Conservation (phyloP, 2,329 filamentous ascomycete species). For the Didymella exigua region DNA sequence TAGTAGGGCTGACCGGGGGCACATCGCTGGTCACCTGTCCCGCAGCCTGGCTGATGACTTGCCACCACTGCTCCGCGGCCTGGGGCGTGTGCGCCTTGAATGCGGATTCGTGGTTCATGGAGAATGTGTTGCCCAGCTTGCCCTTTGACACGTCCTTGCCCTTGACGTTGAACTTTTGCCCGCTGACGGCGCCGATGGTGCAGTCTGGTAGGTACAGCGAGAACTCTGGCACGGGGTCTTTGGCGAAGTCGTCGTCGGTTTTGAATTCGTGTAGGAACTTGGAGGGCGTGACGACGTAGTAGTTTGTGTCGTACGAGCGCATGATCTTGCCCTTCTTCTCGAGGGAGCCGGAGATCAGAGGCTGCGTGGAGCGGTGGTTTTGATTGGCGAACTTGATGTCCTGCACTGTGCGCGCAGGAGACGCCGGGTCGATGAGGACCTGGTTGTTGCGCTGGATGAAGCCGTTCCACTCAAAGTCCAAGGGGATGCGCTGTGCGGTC, state of each 20-base stretch:
- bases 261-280: conserved; percentile 97
- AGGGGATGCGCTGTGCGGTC: conserved; percentile 75
- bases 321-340: conserved; percentile 92
- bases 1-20: conserved; percentile 48
- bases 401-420: conserved; percentile 74
- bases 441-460: conserved; percentile 75
- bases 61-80: conserved; percentile 86
- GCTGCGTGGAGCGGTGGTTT: conserved; percentile 76
- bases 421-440: conserved; percentile 77
- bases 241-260: conserved; percentile 75
- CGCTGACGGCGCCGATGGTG: conserved; percentile 71
- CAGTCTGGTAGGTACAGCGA: conserved; percentile 94
- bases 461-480: conserved; percentile 89
- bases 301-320: conserved; percentile 76
- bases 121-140: conserved; percentile 79
- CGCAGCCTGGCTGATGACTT: conserved; percentile 68
- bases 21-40: conserved; percentile 55
- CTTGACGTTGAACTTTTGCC: conserved; percentile 90
- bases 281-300: conserved; percentile 88
- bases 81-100: conserved; percentile 86
- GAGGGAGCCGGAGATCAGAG: conserved; percentile 84
- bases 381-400: conserved; percentile 87
- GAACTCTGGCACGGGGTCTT: conserved; percentile 81
- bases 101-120: conserved; percentile 76
- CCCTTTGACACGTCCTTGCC: conserved; percentile 86